Evolutionary conservation across 2,329 filamentous ascomycete species (phyloP).

Genomic region (Hypoxylon sp.): DNA sequence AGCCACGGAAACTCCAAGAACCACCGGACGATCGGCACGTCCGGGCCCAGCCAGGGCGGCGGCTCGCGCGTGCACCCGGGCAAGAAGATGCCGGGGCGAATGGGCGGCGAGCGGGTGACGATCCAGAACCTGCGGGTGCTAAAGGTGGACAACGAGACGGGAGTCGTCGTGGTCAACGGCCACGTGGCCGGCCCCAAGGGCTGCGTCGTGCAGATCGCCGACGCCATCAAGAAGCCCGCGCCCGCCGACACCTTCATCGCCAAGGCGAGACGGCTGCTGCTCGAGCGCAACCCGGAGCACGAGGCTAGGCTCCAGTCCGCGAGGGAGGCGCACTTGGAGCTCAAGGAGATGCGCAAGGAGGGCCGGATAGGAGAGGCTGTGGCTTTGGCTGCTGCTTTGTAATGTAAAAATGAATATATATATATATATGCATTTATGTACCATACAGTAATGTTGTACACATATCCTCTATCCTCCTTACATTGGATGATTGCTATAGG

Average conservation of each 20-base stretch:
- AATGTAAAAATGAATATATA: slow-evolving; percentile 21
- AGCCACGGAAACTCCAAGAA: slow-evolving; percentile 96
- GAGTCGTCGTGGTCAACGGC: slow-evolving; percentile 87
- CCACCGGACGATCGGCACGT: slow-evolving; percentile 90
- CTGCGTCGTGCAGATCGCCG: slow-evolving; percentile 83
- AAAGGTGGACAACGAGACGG: slow-evolving; percentile 85
- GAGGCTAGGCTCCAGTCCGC: slow-evolving; percentile 58
- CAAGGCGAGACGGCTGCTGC: slow-evolving; percentile 53
- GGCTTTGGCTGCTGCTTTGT: slow-evolving; percentile 28
- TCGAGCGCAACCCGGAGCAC: slow-evolving; percentile 58
- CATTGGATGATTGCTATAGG: slow-evolving; percentile 7
- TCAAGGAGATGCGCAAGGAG: slow-evolving; percentile 60
- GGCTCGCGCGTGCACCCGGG: slow-evolving; percentile 93
- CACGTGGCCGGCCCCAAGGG: slow-evolving; percentile 89
- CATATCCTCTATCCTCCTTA: slow-evolving; percentile 29
- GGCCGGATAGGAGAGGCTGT: slow-evolving; percentile 50
- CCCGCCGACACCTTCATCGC: slow-evolving; percentile 60
- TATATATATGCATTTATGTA: slow-evolving; percentile 32
- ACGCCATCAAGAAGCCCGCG: slow-evolving; percentile 84
- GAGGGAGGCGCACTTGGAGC: slow-evolving; percentile 59
- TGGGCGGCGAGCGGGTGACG: slow-evolving; percentile 90
- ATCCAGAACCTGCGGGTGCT: slow-evolving; percentile 91
- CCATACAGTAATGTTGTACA: slow-evolving; percentile 46
- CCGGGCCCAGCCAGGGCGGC: slow-evolving; percentile 87
- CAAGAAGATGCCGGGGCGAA: slow-evolving; percentile 97